Evolutionary conservation across 192 early-diverging fungal species (phyloP).

Genomic region (Linnemannia zychae): DNA sequence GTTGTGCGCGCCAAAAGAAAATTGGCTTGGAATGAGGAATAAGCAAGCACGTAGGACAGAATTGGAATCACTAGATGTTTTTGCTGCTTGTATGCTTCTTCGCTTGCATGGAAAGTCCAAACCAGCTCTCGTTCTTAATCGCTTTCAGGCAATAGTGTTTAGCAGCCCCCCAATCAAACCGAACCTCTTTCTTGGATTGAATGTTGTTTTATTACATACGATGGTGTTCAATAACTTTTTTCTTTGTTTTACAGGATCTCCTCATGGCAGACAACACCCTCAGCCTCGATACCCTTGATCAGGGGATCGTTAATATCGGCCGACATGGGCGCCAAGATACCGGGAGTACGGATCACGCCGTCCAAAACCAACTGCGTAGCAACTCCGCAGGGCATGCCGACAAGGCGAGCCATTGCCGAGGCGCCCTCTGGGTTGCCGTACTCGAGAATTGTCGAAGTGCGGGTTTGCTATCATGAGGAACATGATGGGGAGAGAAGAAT

Average conservation of each 20-base stretch:
- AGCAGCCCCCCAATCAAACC: too few species aligned
- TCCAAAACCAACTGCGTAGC: slow-evolving; percentile 93
- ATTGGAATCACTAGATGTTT: neutral
- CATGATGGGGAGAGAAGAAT: neutral
- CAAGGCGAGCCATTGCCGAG: slow-evolving; percentile 97
- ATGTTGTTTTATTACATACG: neutral
- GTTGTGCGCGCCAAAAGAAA: too few species aligned
- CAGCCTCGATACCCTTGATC: slow-evolving; percentile 87
- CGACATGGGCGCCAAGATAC: slow-evolving; percentile 94
- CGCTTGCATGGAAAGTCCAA: too few species aligned
- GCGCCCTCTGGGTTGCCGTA: slow-evolving; percentile 89
- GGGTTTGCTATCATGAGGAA: slow-evolving; percentile 72
- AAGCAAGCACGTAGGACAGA: neutral
- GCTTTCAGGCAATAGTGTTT: too few species aligned
- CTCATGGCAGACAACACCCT: slow-evolving; percentile 92
- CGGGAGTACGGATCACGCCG: slow-evolving; percentile 80
- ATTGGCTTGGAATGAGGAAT: neutral
- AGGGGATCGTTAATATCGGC: slow-evolving; percentile 92
- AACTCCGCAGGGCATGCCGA: slow-evolving; percentile 97
- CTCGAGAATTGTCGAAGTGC: slow-evolving; percentile 93
- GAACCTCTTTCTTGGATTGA: neutral
- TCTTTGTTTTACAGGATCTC: slow-evolving; percentile 66
- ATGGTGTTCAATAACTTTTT: neutral
- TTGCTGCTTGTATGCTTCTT: too few species aligned
- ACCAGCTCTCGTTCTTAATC: too few species aligned